These are phyloP conservation scores for Aspergillus hortae DNA, from an alignment of 2,329 filamentous ascomycete genomes.

Conservation along the genomic window DNA sequence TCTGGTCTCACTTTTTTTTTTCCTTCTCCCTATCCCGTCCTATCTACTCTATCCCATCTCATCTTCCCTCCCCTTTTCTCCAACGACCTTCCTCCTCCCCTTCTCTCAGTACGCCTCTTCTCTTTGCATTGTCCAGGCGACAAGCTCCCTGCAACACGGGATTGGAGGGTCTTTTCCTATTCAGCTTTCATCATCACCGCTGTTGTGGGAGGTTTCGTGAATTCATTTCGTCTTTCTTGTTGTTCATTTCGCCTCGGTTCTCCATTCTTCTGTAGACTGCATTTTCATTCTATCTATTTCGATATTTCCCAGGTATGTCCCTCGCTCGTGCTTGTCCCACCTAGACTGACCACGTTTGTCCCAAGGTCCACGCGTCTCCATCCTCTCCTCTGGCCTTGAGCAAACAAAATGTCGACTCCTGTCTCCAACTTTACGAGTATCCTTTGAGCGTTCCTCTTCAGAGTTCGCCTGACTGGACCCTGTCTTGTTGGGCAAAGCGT, in stretches of 20 bases:
- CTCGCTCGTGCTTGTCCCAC: not conserved
- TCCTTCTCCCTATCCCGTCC: not conserved
- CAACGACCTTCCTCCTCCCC: conserved; percentile 5
- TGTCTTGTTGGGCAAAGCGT: conserved; percentile 26
- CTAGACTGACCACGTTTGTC: too few species aligned
- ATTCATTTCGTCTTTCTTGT: conserved; percentile 2
- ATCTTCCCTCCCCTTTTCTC: conserved; percentile 11
- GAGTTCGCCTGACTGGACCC: conserved; percentile 31
- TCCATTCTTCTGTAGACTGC: conserved; percentile 4
- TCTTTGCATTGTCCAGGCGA: conserved; percentile 21
- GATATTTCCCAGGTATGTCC: not conserved
- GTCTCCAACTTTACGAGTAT: conserved; percentile 22
- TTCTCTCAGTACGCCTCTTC: conserved; percentile 13
- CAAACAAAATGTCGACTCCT: conserved; percentile 32
- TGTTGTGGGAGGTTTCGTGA: conserved; percentile 12
- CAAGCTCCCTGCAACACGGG: conserved; percentile 11
- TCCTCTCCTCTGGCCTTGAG: conserved; percentile 15
- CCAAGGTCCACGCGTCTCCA: too few species aligned
- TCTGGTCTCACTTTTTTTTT: conserved; percentile 4
- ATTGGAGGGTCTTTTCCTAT: conserved; percentile 7
- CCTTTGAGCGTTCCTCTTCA: conserved; percentile 35
- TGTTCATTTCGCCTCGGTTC: conserved; percentile 2
- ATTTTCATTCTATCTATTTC: not conserved
- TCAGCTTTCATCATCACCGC: conserved; percentile 10
- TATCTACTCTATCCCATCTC: conserved; percentile 6